These are phyloP conservation scores for Kokia cookei DNA, from an alignment of 441 rosid genomes.

Conservation along the genomic window DNA sequence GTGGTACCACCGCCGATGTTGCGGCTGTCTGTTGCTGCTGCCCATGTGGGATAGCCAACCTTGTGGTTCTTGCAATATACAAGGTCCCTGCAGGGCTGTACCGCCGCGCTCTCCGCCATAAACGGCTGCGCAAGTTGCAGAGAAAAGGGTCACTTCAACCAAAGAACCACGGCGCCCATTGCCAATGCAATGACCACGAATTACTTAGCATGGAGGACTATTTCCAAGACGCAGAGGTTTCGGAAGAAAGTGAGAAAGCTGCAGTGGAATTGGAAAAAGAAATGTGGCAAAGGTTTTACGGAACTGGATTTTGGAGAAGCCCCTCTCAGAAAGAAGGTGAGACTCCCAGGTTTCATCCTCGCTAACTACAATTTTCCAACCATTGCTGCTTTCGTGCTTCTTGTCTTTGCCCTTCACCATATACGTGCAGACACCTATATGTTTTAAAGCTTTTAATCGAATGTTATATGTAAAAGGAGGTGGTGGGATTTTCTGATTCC, in stretches of 20 bases:
- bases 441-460: too few relatives aligned
- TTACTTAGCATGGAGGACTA: constrained; percentile 16
- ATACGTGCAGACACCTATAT: too few relatives aligned
- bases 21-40: constrained; percentile 59
- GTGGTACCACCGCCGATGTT: constrained; percentile 47
- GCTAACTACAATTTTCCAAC: not conserved
- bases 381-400: too few relatives aligned
- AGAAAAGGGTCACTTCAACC: constrained; percentile 30
- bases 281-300: constrained; percentile 67
- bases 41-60: constrained; percentile 45
- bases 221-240: constrained; percentile 11
- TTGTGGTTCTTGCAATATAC: constrained; percentile 41
- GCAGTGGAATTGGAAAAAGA: constrained; percentile 57
- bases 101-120: constrained; percentile 31
- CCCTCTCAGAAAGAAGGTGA: constrained; percentile 67
- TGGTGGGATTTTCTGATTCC: not conserved
- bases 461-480: not conserved
- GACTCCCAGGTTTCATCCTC: not conserved
- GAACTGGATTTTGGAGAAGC: constrained; percentile 75
- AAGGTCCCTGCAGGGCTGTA: constrained; percentile 44
- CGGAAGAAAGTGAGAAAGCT: constrained; percentile 36
- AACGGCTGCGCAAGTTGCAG: constrained; percentile 25
- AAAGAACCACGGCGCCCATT: constrained; percentile 15
- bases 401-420: too few relatives aligned
- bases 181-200: constrained; percentile 22